Evolutionary conservation across 2,329 filamentous ascomycete genomes (phyloP), one percentile per base, ranked within the genome.

Genomic region (Fusarium anguioides): DNA sequence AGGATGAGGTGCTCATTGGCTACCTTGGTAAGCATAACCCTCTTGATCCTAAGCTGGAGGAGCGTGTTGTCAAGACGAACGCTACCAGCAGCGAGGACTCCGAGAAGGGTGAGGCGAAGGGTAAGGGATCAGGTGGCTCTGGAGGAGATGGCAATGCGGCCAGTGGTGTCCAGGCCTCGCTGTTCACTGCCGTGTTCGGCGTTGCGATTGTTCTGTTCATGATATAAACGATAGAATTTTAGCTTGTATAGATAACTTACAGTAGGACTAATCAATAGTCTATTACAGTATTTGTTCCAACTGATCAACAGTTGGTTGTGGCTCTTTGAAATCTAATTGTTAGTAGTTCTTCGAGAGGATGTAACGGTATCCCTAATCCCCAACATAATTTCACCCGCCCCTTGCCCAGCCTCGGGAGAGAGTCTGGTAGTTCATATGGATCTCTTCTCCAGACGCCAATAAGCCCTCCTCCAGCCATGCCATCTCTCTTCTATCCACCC

Each of bases 1-100:
- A 86, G 73, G 85, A 86, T 40, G 81, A 87, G 69, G 83, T 87
- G 0, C 78, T 87, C 4, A 79, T 80, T 7, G 72, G 76, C 33
- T 88, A 89, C 66, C 80, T 89, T 37, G 63, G 78, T 60, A 75
- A 77, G 6, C 74, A 81, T 50, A 83, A 77, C 49, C 86, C 86
- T 2, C 76, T 89, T 27, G 75, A 83, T 37, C 80, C 84, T 31
- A 74, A 80, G 62, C 73, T 88, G 2, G 83, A 87, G 59, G 80
- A 73, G 60, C 76, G 77, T 8, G 73, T 79, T n/a, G 70, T 75
- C 17, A 21, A 55, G 39, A 71, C 70, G 6, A 46, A 71, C 17
- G 37, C 50, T 37, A 66, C 53, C 15, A 49, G 24, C 24, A 50
- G 57, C 15, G 53, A 67, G 21, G 64, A 59, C 5, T 24, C 44